Evolutionary conservation across 805 yeast genomes (phyloP).

Genomic region (Saccharomycopsis olivae): DNA sequence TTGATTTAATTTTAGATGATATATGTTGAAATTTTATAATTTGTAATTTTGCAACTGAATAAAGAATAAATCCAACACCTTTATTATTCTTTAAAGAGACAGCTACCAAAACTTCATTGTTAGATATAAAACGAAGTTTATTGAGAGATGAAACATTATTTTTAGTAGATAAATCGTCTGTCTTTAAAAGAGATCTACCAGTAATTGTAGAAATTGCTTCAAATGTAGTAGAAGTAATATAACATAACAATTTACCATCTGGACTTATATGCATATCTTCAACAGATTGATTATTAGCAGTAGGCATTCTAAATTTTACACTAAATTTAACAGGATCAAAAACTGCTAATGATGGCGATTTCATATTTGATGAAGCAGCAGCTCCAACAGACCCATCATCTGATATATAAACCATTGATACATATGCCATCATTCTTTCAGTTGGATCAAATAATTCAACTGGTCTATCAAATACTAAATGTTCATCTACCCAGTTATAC

Average conservation of each 20-base stretch:
- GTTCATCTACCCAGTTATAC: constrained; percentile 44
- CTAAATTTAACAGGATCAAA: constrained; percentile 48
- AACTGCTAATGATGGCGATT: constrained; percentile 50
- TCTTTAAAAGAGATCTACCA: constrained; percentile 28
- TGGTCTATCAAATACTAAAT: constrained; percentile 47
- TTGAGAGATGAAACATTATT: constrained; percentile 27
- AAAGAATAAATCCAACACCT: constrained; percentile 28
- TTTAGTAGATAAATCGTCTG: constrained; percentile 20
- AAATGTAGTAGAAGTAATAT: constrained; percentile 45
- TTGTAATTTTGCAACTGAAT: constrained; percentile 13
- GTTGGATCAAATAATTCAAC: constrained; percentile 43
- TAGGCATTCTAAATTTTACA: constrained; percentile 41
- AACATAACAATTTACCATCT: constrained; percentile 54
- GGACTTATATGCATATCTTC: constrained; percentile 62
- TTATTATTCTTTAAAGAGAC: constrained; percentile 31
- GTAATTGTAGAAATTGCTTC: constrained; percentile 41
- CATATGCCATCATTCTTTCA: constrained; percentile 26
- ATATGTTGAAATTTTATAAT: constrained; percentile 8
- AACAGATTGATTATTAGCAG: constrained; percentile 37
- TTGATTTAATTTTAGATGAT: constrained; percentile 38
- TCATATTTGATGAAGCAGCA: constrained; percentile 37
- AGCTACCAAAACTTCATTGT: constrained; percentile 30
- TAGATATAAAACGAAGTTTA: constrained; percentile 33
- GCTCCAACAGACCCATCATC: constrained; percentile 54
- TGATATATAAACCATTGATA: constrained; percentile 37